These are phyloP conservation scores for Inosperma sp. DNA, from an alignment of 768 basidiomycete genomes.

Conservation along the genomic window DNA sequence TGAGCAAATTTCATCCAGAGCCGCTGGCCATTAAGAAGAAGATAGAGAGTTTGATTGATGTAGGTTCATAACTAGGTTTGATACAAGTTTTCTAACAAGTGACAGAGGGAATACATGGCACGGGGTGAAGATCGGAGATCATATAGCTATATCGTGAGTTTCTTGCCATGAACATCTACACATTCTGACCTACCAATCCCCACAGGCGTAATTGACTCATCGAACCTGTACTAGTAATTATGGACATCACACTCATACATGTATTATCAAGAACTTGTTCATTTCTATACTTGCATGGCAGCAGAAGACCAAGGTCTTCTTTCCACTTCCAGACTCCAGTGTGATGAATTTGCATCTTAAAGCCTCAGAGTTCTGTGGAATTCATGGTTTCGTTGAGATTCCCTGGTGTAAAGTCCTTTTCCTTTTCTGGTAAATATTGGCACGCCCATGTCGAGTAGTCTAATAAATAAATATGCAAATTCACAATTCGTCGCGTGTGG, in stretches of 20 bases:
- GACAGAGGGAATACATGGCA: slow-evolving; percentile 90
- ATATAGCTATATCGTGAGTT: slow-evolving; percentile 69
- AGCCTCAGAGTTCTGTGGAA: too few species aligned
- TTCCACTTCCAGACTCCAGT: too few species aligned
- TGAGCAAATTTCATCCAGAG: slow-evolving; percentile 81
- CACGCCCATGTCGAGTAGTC: too few species aligned
- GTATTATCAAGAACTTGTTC: too few species aligned
- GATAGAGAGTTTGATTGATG: slow-evolving; percentile 91
- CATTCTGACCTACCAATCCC: neutral
- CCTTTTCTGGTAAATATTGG: too few species aligned
- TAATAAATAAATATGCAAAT: slow-evolving; percentile 14
- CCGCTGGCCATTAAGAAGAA: slow-evolving; percentile 87
- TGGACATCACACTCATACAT: too few species aligned
- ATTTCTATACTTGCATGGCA: too few species aligned
- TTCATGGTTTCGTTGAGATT: too few species aligned
- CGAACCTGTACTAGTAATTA: too few species aligned
- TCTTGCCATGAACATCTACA: neutral
- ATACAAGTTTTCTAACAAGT: neutral
- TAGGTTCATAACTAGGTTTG: slow-evolving; percentile 32
- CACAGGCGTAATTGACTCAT: slow-evolving; percentile 23
- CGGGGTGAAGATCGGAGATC: slow-evolving; percentile 84
- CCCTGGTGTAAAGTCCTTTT: too few species aligned
- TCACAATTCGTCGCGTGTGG: slow-evolving; percentile 43
- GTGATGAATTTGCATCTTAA: too few species aligned
- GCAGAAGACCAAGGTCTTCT: too few species aligned